phyloP scores from a whole-genome alignment of 2,329 filamentous ascomycete genomes.

The Rhinocladiella mackenziei region DNA sequence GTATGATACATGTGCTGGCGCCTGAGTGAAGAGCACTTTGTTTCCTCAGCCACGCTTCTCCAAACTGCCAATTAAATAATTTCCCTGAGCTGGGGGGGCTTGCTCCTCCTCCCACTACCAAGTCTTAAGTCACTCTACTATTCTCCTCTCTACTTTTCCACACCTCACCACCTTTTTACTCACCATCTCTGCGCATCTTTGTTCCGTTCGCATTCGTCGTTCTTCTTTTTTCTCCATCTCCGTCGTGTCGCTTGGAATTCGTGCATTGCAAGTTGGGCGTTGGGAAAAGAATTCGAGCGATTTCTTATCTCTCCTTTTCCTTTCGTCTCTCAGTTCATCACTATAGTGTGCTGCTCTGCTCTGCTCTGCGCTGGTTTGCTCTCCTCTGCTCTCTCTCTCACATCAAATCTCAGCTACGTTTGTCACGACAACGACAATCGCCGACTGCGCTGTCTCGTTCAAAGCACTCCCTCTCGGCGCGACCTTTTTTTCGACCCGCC shows the following conservation, averaged over 20 bases:
- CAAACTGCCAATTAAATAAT: too few relatives aligned
- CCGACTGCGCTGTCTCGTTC: too few relatives aligned
- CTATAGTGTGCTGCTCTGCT: conserved; percentile 16
- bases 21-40: too few relatives aligned
- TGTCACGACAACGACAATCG: too few relatives aligned
- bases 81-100: neutral
- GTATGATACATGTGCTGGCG: too few relatives aligned
- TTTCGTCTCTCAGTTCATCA: conserved; percentile 16
- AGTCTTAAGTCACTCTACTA: too few relatives aligned
- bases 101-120: too few relatives aligned
- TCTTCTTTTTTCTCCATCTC: conserved; percentile 25
- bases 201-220: conserved; percentile 18
- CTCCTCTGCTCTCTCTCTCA: conserved; percentile 21
- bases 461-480: conserved; percentile 19
- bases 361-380: conserved; percentile 22
- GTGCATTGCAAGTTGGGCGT: conserved; percentile 30
- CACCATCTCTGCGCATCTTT: conserved; percentile 20
- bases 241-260: conserved; percentile 27
- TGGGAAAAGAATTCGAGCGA: conserved; percentile 26
- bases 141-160: conserved; percentile 6
- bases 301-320: conserved; percentile 29
- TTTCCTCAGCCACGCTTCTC: too few relatives aligned
- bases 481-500: conserved; percentile 21
- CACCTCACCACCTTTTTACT: conserved; percentile 18
- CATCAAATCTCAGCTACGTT: neutral